Evolutionary conservation across 106 monocot genomes (phyloP).

Genomic region (Narthecium ossifragum): DNA sequence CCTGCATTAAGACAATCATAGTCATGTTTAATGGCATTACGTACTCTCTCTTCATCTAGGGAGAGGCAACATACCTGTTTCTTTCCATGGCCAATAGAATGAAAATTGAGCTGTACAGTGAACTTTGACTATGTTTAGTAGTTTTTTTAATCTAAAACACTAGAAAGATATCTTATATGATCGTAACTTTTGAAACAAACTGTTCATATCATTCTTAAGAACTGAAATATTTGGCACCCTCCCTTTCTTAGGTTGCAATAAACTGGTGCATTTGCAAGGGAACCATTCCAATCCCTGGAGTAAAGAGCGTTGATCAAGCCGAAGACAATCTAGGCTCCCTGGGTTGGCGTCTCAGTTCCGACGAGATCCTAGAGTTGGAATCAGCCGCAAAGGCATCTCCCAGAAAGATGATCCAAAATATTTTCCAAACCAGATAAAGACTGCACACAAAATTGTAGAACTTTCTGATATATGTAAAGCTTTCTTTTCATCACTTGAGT

Average conservation of each 20-base stretch:
- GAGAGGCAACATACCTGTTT: no score
- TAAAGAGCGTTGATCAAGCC: constrained; percentile 74
- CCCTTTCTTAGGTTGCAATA: constrained; percentile 71
- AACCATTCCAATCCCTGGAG: constrained; percentile 87
- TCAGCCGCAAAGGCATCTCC: constrained; percentile 60
- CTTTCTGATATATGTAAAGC: no score
- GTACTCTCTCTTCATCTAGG: no score
- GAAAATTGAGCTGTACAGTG: no score
- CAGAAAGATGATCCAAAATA: constrained; percentile 83
- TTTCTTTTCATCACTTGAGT: no score
- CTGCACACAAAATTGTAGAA: no score
- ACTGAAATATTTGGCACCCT: background rate
- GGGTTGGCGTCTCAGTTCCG: constrained; percentile 74
- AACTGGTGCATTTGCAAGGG: constrained; percentile 99
- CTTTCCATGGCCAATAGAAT: no score
- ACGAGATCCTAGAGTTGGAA: constrained; percentile 71
- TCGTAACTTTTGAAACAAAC: background rate
- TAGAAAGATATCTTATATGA: background rate
- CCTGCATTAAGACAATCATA: no score
- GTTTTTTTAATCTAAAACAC: no score
- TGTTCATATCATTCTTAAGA: background rate
- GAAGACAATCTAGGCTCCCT: constrained; percentile 86
- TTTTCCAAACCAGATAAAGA: constrained; percentile 77
- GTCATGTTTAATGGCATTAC: no score
- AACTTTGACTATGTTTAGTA: no score